Evolutionary conservation across 805 yeast genomes (phyloP).

Genomic region (Wickerhamiella brachini): DNA sequence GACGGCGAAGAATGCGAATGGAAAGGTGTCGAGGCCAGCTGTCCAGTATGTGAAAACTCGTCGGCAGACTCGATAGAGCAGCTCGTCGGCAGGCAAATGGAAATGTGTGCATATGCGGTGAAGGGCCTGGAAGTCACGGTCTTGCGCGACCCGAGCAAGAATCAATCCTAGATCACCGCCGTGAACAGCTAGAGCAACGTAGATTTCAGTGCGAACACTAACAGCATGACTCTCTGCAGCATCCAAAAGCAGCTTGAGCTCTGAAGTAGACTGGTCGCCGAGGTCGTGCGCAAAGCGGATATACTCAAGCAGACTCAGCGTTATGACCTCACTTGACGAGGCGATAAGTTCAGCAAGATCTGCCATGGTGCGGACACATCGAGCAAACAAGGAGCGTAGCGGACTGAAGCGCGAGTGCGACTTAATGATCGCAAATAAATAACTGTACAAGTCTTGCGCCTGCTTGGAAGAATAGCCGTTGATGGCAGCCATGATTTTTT

Average conservation of each 20-base stretch:
- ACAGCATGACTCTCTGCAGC: neutral
- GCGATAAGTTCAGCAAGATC: conserved; percentile 2
- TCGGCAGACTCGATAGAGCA: neutral
- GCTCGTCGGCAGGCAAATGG: neutral
- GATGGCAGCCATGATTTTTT: neutral
- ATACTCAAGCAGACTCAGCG: neutral
- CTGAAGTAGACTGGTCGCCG: neutral
- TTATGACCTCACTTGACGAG: neutral
- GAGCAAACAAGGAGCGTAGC: neutral
- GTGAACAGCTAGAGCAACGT: neutral
- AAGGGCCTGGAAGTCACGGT: neutral
- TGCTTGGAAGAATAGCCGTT: neutral
- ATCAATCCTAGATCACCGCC: neutral
- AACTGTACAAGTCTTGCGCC: neutral
- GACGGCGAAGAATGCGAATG: neutral
- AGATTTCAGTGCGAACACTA: neutral
- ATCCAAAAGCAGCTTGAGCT: neutral
- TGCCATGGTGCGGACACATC: neutral
- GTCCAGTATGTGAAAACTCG: neutral
- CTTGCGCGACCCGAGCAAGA: neutral
- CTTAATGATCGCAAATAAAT: neutral
- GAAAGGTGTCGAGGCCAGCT: neutral
- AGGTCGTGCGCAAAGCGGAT: neutral
- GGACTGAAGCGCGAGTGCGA: conserved; percentile 3
- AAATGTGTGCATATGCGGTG: neutral